Conservation (phyloP, 345 rosid species). For the Citrus glauca region DNA sequence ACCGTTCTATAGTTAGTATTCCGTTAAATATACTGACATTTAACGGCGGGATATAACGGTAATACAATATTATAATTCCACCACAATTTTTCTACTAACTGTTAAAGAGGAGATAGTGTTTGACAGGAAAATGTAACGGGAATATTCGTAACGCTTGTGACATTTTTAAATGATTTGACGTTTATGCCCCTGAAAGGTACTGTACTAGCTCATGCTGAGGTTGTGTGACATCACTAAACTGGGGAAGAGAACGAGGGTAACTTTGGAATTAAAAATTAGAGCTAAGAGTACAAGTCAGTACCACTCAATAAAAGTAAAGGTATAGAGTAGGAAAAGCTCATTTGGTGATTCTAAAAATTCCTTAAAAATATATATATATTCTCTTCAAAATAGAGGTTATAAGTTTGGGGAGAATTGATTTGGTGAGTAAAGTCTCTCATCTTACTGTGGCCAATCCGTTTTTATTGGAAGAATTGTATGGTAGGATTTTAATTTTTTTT, state of each 20-base stretch:
- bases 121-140: neutral
- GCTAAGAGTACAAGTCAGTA: neutral
- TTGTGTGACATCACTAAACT: conserved; percentile 6
- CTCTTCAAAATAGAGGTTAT: neutral
- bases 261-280: neutral
- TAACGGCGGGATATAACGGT: too few relatives aligned
- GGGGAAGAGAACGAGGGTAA: neutral
- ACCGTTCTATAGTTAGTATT: too few relatives aligned
- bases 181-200: neutral
- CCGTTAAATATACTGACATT: too few relatives aligned
- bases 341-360: neutral
- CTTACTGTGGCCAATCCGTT: too few relatives aligned
- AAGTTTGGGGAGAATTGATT: neutral
- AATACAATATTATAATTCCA: too few relatives aligned
- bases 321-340: neutral
- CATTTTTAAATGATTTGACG: neutral
- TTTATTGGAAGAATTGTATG: too few relatives aligned
- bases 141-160: neutral
- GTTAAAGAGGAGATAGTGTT: neutral
- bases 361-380: too few relatives aligned
- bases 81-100: neutral
- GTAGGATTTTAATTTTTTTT: too few relatives aligned
- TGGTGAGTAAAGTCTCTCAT: too few relatives aligned
- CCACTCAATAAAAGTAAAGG: neutral
- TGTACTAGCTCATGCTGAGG: conserved; percentile 10